Conservation (phyloP, 208 protist species). For the Leishmania arabica region DNA sequence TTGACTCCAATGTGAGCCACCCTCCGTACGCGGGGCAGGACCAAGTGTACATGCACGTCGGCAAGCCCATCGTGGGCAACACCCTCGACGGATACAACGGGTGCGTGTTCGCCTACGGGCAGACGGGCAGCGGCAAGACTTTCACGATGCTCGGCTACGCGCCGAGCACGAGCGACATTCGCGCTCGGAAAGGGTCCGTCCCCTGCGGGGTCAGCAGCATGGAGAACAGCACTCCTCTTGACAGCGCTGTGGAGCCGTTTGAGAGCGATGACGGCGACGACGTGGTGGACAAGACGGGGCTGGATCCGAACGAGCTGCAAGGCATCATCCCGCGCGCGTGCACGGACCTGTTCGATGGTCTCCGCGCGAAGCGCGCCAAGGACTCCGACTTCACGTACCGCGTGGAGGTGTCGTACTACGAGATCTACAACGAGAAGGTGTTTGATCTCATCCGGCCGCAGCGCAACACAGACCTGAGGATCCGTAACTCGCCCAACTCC, state of each 20-base stretch:
- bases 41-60: conserved; percentile 76
- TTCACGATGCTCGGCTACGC: conserved; percentile 93
- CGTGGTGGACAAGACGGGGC: conserved; percentile 48
- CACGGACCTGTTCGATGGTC: conserved; percentile 61
- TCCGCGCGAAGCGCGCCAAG: conserved; percentile 55
- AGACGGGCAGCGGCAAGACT: conserved; percentile 93
- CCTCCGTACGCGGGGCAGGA: conserved; percentile 75
- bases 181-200: conserved; percentile 10
- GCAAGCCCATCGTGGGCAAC: conserved; percentile 74
- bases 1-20: conserved; percentile 51
- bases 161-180: conserved; percentile 38
- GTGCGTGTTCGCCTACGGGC: conserved; percentile 91
- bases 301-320: conserved; percentile 66
- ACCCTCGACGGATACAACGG: conserved; percentile 87
- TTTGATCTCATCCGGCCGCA: conserved; percentile 70
- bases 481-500: conserved; percentile 63
- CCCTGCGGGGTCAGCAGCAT: too few species aligned
- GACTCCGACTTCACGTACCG: conserved; percentile 74
- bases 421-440: conserved; percentile 94
- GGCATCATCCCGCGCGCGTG: conserved; percentile 84
- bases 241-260: conserved; percentile 9
- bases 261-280: conserved; percentile 37
- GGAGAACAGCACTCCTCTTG: not conserved
- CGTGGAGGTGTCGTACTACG: conserved; percentile 81
- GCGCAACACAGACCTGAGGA: conserved; percentile 55